These are phyloP conservation scores for Zygnema circumcarinatum DNA, from an alignment of 139 green algal species.

Conservation along the genomic window DNA sequence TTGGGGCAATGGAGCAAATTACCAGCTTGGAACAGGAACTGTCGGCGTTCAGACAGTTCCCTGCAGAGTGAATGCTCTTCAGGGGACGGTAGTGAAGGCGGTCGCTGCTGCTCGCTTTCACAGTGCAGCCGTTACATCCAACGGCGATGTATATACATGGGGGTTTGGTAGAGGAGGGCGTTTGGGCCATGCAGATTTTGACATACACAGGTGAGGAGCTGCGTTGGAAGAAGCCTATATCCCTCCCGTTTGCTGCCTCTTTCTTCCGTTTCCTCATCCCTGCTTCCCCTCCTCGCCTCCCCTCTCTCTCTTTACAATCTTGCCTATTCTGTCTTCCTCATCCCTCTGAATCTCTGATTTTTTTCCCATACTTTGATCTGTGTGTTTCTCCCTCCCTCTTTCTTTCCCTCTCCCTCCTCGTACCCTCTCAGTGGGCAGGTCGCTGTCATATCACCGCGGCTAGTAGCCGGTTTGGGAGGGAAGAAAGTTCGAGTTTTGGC, in stretches of 20 bases:
- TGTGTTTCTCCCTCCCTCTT: not conserved
- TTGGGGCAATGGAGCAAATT: slow-evolving; percentile 93
- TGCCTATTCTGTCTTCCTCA: not conserved
- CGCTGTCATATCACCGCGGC: slow-evolving; percentile 48
- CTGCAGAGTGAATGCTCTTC: slow-evolving; percentile 27
- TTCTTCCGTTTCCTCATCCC: not conserved
- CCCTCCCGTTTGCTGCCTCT: not conserved
- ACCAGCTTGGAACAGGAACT: slow-evolving; percentile 88
- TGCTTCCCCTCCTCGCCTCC: not conserved
- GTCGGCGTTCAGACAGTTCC: slow-evolving; percentile 68
- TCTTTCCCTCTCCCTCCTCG: not conserved
- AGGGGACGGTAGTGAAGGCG: slow-evolving; percentile 53
- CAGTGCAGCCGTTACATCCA: slow-evolving; percentile 72
- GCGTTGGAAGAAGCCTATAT: not conserved
- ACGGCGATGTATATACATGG: slow-evolving; percentile 84
- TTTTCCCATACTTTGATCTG: not conserved
- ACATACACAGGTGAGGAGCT: slow-evolving; percentile 74
- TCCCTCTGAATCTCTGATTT: not conserved
- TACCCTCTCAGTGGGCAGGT: slow-evolving; percentile 47
- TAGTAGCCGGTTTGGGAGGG: slow-evolving; percentile 21
- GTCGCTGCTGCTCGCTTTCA: slow-evolving; percentile 89
- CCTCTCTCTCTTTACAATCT: not conserved
- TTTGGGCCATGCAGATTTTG: slow-evolving; percentile 83
- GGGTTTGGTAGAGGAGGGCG: slow-evolving; percentile 85
- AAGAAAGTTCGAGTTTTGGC: slow-evolving; percentile 71